Percentiles rank a stretch among this genome's conserved stretches.
Conservation (phyloP, 441 rosid genomes). For the Gossypium gossypioides region DNA sequence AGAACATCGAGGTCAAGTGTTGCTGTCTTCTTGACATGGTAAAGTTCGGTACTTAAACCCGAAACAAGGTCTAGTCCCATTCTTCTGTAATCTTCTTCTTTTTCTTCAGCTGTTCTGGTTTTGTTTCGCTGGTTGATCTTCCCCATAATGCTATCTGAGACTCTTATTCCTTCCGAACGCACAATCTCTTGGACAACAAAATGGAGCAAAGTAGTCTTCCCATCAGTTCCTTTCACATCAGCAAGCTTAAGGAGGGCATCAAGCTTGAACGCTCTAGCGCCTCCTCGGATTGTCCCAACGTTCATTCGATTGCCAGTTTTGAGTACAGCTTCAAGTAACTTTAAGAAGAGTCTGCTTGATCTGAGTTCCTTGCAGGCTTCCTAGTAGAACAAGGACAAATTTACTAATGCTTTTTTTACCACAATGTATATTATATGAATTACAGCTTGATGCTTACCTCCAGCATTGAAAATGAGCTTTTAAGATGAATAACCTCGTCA, state of each 20-base stretch:
- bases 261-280: conserved; percentile 87
- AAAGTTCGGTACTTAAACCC: conserved; percentile 64
- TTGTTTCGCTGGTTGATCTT: conserved; percentile 55
- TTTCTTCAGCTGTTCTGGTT: conserved; percentile 52
- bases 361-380: conserved; percentile 96
- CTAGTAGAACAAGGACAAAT: conserved; percentile 21
- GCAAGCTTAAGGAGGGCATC: conserved; percentile 84
- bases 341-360: conserved; percentile 77
- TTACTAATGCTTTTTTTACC: not conserved
- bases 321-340: conserved; percentile 81
- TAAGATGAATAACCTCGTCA: conserved; percentile 77
- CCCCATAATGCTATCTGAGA: conserved; percentile 87
- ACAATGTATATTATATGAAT: not conserved
- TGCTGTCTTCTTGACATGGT: conserved; percentile 88
- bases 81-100: conserved; percentile 73
- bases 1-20: conserved; percentile 78
- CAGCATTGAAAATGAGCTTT: conserved; percentile 79
- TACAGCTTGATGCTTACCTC: conserved; percentile 42
- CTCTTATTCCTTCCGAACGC: conserved; percentile 77
- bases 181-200: conserved; percentile 88
- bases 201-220: conserved; percentile 78
- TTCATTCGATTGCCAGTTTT: conserved; percentile 95
- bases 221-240: conserved; percentile 87
- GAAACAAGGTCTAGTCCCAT: conserved; percentile 91
- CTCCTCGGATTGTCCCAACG: conserved; percentile 87